Conservation (phyloP, 495 filamentous ascomycete species). For the Trichocladium antarcticum region DNA sequence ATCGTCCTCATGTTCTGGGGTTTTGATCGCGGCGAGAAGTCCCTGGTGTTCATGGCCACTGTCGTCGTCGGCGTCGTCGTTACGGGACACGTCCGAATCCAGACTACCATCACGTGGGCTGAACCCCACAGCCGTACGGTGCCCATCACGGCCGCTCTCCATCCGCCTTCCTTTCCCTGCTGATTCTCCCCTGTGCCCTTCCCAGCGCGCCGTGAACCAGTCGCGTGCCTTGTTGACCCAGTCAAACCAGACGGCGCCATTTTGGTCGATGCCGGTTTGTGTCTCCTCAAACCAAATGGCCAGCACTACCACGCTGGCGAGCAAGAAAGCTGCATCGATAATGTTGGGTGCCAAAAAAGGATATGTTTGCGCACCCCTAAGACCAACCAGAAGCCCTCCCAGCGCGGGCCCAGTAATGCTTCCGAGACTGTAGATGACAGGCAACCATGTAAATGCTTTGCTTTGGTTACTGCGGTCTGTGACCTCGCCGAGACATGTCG, state of each 20-base stretch:
- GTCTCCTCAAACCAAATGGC: conserved; percentile 78
- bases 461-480: conserved; percentile 92
- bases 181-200: too few species aligned
- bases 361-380: conserved; percentile 42
- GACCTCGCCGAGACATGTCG: conserved; percentile 87
- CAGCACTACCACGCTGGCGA: conserved; percentile 61
- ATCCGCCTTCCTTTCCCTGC: background rate
- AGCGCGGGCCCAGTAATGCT: conserved; percentile 85
- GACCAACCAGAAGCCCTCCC: conserved; percentile 69
- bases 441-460: conserved; percentile 81
- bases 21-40: conserved; percentile 10
- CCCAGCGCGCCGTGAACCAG: background rate
- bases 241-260: background rate
- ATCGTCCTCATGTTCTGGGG: conserved; percentile 20
- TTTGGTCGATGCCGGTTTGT: conserved; percentile 24
- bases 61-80: conserved; percentile 23
- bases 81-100: conserved; percentile 7
- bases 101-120: background rate
- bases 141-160: background rate
- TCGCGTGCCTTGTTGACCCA: background rate
- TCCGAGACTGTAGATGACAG: conserved; percentile 84
- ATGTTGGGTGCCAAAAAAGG: conserved; percentile 84
- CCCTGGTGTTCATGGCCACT: conserved; percentile 24
- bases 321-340: conserved; percentile 55
- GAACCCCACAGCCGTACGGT: background rate